Conservation (phyloP, 108 stramenopile genomes). For the Cyclotella atomus region DNA sequence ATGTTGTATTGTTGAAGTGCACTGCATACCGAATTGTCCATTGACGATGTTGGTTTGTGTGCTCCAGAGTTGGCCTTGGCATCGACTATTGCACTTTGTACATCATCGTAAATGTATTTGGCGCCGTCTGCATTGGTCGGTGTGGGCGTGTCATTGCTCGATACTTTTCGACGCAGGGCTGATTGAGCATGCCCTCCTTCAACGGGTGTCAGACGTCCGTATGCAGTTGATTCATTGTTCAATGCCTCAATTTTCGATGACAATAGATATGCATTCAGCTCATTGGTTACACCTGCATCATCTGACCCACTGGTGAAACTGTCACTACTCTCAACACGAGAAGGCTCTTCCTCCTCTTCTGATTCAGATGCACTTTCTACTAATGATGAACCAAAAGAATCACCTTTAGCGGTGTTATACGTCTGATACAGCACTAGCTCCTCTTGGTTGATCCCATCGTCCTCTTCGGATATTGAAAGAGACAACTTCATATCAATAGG, state of each 20-base stretch:
- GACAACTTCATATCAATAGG: conserved; percentile 13
- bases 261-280: conserved; percentile 18
- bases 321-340: neutral
- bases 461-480: conserved; percentile 13
- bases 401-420: neutral
- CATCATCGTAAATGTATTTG: conserved; percentile 14
- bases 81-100: conserved; percentile 23
- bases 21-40: conserved; percentile 9
- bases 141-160: conserved; percentile 20
- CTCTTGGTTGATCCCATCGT: neutral
- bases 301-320: neutral
- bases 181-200: neutral
- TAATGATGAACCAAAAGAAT: conserved; percentile 9
- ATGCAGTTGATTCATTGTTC: neutral
- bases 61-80: conserved; percentile 4
- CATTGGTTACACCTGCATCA: conserved; percentile 19
- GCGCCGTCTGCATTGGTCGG: conserved; percentile 32
- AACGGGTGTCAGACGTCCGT: conserved; percentile 16
- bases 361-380: conserved; percentile 13
- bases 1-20: neutral
- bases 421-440: neutral
- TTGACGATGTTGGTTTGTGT: conserved; percentile 6
- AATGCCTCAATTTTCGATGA: neutral
- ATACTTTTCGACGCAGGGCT: neutral
- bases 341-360: neutral